Evolutionary conservation across 306 rosid genomes (phyloP).

Genomic region (Neltuma alba): DNA sequence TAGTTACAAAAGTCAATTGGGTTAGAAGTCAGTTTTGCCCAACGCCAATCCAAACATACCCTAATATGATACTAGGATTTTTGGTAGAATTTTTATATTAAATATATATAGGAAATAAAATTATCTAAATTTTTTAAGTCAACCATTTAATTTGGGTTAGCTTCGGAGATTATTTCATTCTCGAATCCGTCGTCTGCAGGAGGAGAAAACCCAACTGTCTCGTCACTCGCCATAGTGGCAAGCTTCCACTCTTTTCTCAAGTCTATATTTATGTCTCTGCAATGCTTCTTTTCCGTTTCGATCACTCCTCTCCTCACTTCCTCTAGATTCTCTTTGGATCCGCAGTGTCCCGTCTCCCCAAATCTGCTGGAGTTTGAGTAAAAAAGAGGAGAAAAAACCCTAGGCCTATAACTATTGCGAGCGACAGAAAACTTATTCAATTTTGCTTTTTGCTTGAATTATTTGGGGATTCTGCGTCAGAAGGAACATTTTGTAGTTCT

Average conservation of each 20-base stretch:
- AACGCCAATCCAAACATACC: no score
- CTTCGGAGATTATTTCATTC: no score
- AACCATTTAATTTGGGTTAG: no score
- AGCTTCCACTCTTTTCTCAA: background rate
- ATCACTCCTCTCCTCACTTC: background rate
- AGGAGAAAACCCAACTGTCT: no score
- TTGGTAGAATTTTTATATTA: no score
- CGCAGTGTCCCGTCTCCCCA: background rate
- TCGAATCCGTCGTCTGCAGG: no score
- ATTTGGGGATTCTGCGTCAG: background rate
- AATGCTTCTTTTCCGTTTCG: background rate
- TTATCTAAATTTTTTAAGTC: no score
- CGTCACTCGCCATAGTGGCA: background rate
- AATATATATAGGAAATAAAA: no score
- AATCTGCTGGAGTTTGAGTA: background rate
- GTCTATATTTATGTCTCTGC: background rate
- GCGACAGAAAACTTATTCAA: background rate
- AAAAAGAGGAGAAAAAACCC: background rate
- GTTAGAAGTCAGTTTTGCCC: no score
- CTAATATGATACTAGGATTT: no score
- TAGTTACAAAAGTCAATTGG: no score
- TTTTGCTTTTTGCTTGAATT: background rate
- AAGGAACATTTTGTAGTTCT: slow-evolving; percentile 7
- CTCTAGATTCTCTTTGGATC: background rate
- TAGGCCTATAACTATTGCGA: background rate